A percentile compares a stretch with the other conserved stretches of the same genome.
Evolutionary conservation across 768 basidiomycete genomes (phyloP).

Genomic region (Trametes cubensis): DNA sequence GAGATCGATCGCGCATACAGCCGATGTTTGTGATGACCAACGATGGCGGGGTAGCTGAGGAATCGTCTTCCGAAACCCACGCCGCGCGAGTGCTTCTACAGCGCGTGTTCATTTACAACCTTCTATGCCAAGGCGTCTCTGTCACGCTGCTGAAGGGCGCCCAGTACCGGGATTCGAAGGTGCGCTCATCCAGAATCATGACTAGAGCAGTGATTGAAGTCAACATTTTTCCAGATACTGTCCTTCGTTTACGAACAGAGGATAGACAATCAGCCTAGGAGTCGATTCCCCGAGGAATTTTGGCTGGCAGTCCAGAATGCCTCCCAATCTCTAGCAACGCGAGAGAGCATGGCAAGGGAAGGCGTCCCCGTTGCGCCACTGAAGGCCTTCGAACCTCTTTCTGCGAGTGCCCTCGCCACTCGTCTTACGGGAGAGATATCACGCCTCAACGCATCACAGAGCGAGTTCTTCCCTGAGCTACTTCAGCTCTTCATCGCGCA

Average conservation of each 20-base stretch:
- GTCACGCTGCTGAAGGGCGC: constrained; percentile 55
- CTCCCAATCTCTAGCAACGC: constrained; percentile 15
- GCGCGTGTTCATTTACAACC: constrained; percentile 50
- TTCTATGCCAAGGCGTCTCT: constrained; percentile 53
- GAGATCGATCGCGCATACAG: constrained; percentile 34
- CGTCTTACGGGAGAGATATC: background rate
- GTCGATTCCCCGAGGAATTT: constrained; percentile 14
- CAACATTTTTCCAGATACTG: constrained; percentile 45
- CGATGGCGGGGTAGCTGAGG: constrained; percentile 47
- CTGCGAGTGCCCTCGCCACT: background rate
- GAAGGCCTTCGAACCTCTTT: background rate
- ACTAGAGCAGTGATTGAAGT: background rate
- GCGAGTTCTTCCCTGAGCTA: constrained; percentile 26
- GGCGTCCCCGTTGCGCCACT: constrained; percentile 2
- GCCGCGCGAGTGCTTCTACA: constrained; percentile 46
- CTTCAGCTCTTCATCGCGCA: constrained; percentile 45
- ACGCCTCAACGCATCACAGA: background rate
- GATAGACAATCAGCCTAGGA: constrained; percentile 26
- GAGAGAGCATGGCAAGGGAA: constrained; percentile 10
- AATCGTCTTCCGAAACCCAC: constrained; percentile 14
- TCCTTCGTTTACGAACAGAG: constrained; percentile 55
- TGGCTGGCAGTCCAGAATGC: constrained; percentile 27
- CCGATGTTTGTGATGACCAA: constrained; percentile 69
- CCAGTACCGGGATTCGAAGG: constrained; percentile 68
- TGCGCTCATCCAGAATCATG: constrained; percentile 24